Percentiles rank a stretch among this genome's conserved stretches.
phyloP scores from a whole-genome alignment of 352 stramenopile species.

The Pythium volutum region DNA sequence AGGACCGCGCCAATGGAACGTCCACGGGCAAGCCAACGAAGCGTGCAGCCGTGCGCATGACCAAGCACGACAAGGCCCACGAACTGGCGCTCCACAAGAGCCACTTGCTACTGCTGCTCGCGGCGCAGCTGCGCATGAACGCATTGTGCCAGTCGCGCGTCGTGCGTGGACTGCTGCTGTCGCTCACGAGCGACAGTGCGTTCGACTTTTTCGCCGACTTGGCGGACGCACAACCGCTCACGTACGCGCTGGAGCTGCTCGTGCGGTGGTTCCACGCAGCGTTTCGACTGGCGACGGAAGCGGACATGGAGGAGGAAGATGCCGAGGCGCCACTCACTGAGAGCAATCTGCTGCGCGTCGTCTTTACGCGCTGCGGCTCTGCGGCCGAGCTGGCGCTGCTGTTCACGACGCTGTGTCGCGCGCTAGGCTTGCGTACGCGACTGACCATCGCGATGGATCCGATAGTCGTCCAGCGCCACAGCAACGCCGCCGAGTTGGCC shows the following conservation, averaged over 20 bases:
- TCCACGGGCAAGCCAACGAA: constrained; percentile 22
- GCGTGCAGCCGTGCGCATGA: constrained; percentile 48
- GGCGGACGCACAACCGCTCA: constrained; percentile 28
- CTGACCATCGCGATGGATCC: constrained; percentile 47
- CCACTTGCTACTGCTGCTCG: constrained; percentile 65
- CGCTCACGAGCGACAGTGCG: constrained; percentile 37
- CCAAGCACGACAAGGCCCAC: constrained; percentile 57
- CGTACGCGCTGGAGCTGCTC: constrained; percentile 60
- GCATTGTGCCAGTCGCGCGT: constrained; percentile 37
- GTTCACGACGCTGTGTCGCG: constrained; percentile 62
- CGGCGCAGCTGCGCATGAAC: constrained; percentile 46
- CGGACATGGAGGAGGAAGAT: not conserved
- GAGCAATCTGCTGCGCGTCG: constrained; percentile 43
- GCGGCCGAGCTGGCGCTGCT: constrained; percentile 55
- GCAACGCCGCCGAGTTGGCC: constrained; percentile 40
- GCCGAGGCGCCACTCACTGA: constrained; percentile 32
- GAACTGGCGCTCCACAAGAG: constrained; percentile 63
- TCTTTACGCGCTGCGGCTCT: constrained; percentile 42
- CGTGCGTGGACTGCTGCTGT: constrained; percentile 57
- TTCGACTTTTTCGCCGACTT: constrained; percentile 47
- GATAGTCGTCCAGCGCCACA: constrained; percentile 38
- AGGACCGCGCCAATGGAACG: not conserved
- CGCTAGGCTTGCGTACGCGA: constrained; percentile 48
- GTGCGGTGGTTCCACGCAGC: constrained; percentile 61
- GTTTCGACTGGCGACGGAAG: constrained; percentile 31